These are phyloP conservation scores for Rubroshorea leprosula DNA, from an alignment of 345 rosid genomes.

Conservation along the genomic window DNA sequence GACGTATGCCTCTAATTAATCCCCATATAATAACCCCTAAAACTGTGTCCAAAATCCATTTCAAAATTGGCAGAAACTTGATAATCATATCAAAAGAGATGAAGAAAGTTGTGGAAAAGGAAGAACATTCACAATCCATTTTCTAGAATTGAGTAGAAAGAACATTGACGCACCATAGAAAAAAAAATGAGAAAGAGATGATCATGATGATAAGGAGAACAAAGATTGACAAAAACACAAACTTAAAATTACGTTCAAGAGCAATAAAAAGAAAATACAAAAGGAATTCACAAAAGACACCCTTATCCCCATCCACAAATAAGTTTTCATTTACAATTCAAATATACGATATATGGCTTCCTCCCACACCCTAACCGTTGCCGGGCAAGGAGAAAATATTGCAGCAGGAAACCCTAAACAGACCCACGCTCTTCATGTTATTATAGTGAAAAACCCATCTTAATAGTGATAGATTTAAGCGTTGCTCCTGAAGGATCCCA, in stretches of 20 bases:
- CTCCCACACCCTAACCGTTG: neutral
- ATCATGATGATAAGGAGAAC: constrained; percentile 11
- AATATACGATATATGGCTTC: constrained; percentile 20
- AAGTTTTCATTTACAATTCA: constrained; percentile 32
- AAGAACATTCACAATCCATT: no score
- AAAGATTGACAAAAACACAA: constrained; percentile 6
- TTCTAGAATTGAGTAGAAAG: no score
- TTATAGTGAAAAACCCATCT: neutral
- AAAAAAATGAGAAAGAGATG: neutral
- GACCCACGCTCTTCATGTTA: constrained; percentile 21
- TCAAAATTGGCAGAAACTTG: no score
- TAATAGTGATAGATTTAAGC: constrained; percentile 26
- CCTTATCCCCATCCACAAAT: constrained; percentile 14
- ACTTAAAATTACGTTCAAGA: constrained; percentile 7
- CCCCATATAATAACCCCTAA: no score
- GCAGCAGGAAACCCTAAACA: constrained; percentile 15
- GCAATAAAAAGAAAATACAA: neutral
- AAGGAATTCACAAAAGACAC: constrained; percentile 18
- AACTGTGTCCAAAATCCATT: no score
- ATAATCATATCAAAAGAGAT: no score
- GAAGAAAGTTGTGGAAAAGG: no score
- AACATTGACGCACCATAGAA: constrained; percentile 7
- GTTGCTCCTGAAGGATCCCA: constrained; percentile 85
- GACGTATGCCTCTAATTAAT: no score
- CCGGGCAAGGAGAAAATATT: constrained; percentile 7